Evolutionary conservation across 2,329 filamentous ascomycete genomes (phyloP).

Genomic region (Dendrostoma leiphaemia): DNA sequence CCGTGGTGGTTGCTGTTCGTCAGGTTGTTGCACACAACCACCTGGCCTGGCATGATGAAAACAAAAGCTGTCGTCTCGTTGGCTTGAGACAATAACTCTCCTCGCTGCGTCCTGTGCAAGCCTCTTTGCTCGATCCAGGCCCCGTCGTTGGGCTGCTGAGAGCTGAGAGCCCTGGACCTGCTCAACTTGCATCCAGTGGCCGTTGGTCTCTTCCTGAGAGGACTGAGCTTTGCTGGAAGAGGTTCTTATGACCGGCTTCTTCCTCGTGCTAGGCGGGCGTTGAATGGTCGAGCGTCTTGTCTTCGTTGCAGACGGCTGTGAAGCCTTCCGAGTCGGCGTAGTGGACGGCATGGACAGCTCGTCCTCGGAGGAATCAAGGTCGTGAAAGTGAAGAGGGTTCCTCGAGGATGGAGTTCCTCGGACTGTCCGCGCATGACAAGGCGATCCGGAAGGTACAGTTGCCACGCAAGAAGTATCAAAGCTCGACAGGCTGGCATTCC

Average conservation of each 20-base stretch:
- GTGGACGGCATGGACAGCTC: conserved; percentile 14
- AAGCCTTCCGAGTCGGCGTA: conserved; percentile 3
- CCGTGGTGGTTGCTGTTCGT: not conserved
- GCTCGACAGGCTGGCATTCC: not conserved
- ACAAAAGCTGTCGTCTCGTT: conserved; percentile 33
- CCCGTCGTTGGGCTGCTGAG: not conserved
- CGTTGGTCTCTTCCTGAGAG: not conserved
- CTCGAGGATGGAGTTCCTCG: not conserved
- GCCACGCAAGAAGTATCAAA: not conserved
- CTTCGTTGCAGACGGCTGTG: not conserved
- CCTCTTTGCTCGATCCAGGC: not conserved
- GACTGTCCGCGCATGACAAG: not conserved
- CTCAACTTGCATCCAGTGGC: not conserved
- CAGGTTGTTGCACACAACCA: not conserved
- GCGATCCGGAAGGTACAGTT: not conserved
- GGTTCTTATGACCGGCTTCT: not conserved
- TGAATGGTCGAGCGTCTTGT: not conserved
- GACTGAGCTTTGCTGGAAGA: not conserved
- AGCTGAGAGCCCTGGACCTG: not conserved
- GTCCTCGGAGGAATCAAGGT: conserved; percentile 13
- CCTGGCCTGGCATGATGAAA: conserved; percentile 26
- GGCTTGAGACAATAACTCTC: conserved; percentile 8
- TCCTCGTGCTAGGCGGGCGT: not conserved
- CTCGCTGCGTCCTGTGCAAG: not conserved
- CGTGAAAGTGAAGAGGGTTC: not conserved